A percentile compares a stretch with the other conserved stretches of the same genome.
These are phyloP conservation scores for Hypoxylon sp. DNA, from an alignment of 2,329 filamentous ascomycete genomes.

Conservation along the genomic window DNA sequence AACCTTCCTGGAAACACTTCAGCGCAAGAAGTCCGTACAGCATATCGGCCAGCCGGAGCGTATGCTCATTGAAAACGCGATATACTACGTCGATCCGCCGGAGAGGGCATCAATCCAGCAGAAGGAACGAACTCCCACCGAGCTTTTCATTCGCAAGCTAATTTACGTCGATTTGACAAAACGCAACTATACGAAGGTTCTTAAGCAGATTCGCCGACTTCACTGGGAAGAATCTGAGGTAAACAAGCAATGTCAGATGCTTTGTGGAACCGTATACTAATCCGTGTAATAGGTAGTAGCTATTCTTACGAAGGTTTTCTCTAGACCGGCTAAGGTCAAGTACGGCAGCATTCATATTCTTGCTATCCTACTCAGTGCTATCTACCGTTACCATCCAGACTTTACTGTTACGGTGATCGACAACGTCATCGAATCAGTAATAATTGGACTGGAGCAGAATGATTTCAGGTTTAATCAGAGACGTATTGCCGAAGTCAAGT, in stretches of 20 bases:
- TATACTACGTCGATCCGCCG: conserved; percentile 97
- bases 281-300: conserved; percentile 70
- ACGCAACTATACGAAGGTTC: conserved; percentile 91
- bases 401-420: conserved; percentile 95
- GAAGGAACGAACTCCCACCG: conserved; percentile 94
- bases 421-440: conserved; percentile 89
- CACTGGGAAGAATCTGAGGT: conserved; percentile 97
- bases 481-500: conserved; percentile 95
- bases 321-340: conserved; percentile 96
- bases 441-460: conserved; percentile 90
- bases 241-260: conserved; percentile 39
- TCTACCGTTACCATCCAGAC: conserved; percentile 91
- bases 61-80: conserved; percentile 98
- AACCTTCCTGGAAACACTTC: conserved; percentile 93
- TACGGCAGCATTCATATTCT: conserved; percentile 97
- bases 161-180: conserved; percentile 95
- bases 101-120: conserved; percentile 94
- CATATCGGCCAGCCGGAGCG: conserved; percentile 96
- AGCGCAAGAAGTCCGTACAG: conserved; percentile 95
- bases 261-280: conserved; percentile 41
- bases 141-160: conserved; percentile 92
- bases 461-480: conserved; percentile 98
- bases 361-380: conserved; percentile 87
- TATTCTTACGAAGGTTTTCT: conserved; percentile 90
- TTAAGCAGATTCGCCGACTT: conserved; percentile 93